phyloP scores from a whole-genome alignment of 2,329 filamentous ascomycete genomes.

The Ophiostoma novo-ulmi region DNA sequence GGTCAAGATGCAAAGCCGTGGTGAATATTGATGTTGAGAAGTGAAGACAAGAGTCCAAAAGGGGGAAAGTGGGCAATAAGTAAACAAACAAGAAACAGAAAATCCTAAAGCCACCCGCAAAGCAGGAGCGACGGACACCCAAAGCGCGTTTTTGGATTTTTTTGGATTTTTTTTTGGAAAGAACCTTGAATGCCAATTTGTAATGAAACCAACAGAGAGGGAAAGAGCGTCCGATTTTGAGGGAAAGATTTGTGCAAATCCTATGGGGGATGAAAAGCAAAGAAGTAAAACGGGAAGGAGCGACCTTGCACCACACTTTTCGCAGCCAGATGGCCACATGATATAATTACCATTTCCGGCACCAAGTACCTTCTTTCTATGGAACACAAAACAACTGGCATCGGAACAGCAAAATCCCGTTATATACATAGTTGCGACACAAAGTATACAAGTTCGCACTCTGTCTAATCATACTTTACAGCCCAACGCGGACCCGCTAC shows the following conservation, averaged over 20 bases:
- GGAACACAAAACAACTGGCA: background rate
- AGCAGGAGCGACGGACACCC: constrained; percentile 3
- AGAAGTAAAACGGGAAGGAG: background rate
- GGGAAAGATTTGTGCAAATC: background rate
- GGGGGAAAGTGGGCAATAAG: background rate
- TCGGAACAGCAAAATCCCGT: background rate
- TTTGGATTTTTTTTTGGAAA: background rate
- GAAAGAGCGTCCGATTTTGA: background rate
- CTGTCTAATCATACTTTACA: background rate
- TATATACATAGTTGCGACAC: background rate
- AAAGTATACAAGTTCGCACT: background rate
- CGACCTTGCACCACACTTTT: background rate
- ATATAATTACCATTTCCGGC: background rate
- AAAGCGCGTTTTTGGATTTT: background rate
- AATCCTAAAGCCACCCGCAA: background rate
- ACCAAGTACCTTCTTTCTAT: background rate
- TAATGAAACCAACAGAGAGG: background rate
- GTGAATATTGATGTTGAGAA: background rate
- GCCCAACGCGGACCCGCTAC: background rate
- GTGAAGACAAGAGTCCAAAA: background rate
- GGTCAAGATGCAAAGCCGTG: background rate
- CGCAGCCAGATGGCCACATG: background rate
- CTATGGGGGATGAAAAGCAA: background rate
- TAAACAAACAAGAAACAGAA: background rate
- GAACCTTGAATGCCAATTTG: background rate